Percentiles rank a stretch among this genome's conserved stretches.
Evolutionary conservation across 257 asterid species (phyloP).

Genomic region (Nicotiana attenuata): DNA sequence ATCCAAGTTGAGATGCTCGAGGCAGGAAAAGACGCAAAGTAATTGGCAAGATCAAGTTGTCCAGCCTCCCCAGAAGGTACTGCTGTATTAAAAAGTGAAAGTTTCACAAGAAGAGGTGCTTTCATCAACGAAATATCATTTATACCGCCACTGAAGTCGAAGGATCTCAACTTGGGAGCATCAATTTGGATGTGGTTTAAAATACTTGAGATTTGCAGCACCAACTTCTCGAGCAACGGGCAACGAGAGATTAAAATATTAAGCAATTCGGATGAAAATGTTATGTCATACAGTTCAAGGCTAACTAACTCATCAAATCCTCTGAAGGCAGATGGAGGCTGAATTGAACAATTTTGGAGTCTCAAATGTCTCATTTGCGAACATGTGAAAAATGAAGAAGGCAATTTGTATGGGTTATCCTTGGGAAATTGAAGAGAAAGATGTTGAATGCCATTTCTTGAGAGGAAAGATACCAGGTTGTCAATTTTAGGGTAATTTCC

Average conservation of each 20-base stretch:
- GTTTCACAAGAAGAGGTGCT: neutral
- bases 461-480: neutral
- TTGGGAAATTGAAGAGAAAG: neutral
- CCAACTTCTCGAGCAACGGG: no score
- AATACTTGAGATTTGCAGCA: no score
- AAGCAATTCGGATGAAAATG: no score
- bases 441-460: neutral
- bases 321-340: no score
- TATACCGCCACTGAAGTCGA: neutral
- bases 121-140: neutral
- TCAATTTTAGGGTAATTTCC: neutral
- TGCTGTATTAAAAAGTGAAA: neutral
- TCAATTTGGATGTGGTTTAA: no score
- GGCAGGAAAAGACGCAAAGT: neutral
- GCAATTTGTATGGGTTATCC: neutral
- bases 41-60: neutral
- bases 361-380: no score
- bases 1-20: constrained; percentile 8
- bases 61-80: neutral
- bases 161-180: no score
- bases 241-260: no score
- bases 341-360: no score
- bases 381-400: no score
- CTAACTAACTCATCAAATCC: no score
- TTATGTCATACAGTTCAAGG: no score